A percentile compares a stretch with the other conserved stretches of the same genome.
Evolutionary conservation across 306 rosid species (phyloP).

Genomic region (Corylus avellana): DNA sequence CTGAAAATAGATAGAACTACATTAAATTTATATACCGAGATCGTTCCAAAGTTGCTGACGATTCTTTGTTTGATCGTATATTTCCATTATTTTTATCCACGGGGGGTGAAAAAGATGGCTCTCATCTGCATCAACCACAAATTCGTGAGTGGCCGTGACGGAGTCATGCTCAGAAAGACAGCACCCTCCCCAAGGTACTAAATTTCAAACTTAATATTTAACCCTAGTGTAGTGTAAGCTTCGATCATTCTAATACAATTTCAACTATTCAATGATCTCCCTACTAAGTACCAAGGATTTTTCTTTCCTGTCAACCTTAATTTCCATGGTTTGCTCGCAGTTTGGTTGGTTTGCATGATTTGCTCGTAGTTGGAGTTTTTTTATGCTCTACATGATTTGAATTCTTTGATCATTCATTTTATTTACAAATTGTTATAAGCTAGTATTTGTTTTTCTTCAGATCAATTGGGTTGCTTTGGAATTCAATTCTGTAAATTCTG

Average conservation of each 20-base stretch:
- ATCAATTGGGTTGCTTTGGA: neutral
- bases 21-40: too few species aligned
- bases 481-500: neutral
- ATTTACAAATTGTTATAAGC: neutral
- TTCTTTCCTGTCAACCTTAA: neutral
- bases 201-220: too few species aligned
- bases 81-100: too few species aligned
- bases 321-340: neutral
- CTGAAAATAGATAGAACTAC: too few species aligned
- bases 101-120: too few species aligned
- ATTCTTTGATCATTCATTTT: neutral
- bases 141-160: too few species aligned
- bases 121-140: too few species aligned
- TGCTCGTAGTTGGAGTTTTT: neutral
- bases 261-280: conserved; percentile 1
- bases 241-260: neutral
- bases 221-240: too few species aligned
- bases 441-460: neutral
- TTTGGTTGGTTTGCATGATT: neutral
- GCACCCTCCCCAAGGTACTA: too few species aligned
- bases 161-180: too few species aligned
- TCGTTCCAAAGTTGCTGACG: too few species aligned
- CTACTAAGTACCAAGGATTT: conserved; percentile 3
- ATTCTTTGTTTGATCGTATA: too few species aligned
- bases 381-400: neutral